Percentiles rank a stretch among this genome's conserved stretches.
These are phyloP conservation scores for Fusarium burgessii DNA, from an alignment of 2,329 filamentous ascomycete species.

Conservation along the genomic window DNA sequence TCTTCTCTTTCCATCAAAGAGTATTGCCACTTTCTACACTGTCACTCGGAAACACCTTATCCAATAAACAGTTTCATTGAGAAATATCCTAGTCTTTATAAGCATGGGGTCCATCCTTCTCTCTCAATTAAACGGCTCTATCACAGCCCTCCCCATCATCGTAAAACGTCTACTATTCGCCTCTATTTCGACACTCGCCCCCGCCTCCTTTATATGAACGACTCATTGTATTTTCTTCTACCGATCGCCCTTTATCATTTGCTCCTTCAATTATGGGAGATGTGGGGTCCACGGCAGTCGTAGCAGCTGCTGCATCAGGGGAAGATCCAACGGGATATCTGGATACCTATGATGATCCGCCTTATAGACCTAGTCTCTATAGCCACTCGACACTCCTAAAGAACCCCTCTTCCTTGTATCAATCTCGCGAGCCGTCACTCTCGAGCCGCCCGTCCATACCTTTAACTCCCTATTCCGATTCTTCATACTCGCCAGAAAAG, in stretches of 20 bases:
- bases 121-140: background rate
- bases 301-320: background rate
- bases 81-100: background rate
- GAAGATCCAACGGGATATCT: background rate
- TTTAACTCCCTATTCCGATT: background rate
- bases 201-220: background rate
- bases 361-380: background rate
- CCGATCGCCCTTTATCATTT: background rate
- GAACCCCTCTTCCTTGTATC: background rate
- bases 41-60: background rate
- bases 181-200: background rate
- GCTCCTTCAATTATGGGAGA: background rate
- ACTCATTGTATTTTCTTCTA: background rate
- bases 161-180: background rate
- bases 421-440: conserved; percentile 3
- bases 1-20: background rate
- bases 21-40: background rate
- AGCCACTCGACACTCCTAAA: conserved; percentile 2
- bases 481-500: background rate
- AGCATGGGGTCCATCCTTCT: background rate
- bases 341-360: background rate
- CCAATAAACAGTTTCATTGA: background rate
- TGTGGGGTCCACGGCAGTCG: background rate
- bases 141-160: background rate
- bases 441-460: background rate